phyloP scores from a whole-genome alignment of 495 filamentous ascomycete species.

The Elasticomyces elasticus region DNA sequence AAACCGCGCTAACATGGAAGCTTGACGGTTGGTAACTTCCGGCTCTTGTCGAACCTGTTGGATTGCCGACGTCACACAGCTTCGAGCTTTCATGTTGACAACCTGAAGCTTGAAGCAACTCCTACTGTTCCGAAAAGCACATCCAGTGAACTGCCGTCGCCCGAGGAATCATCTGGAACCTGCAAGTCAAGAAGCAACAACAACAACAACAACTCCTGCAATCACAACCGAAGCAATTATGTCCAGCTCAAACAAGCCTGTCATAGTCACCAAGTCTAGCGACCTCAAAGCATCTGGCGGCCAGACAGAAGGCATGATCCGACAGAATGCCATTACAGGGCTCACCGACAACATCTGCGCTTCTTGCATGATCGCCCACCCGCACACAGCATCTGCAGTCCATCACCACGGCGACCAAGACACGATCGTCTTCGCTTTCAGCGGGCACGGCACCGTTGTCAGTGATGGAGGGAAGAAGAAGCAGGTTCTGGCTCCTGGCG shows the following conservation, averaged over 20 bases:
- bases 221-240: too few relatives aligned
- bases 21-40: too few relatives aligned
- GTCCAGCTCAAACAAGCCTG: constrained; percentile 5
- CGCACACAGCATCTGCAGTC: constrained; percentile 41
- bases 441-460: constrained; percentile 40
- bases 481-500: constrained; percentile 46
- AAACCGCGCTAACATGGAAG: too few relatives aligned
- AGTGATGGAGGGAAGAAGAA: constrained; percentile 38
- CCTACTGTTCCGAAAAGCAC: too few relatives aligned
- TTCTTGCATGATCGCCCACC: constrained; percentile 43
- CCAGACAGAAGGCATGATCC: constrained; percentile 44
- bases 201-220: too few relatives aligned
- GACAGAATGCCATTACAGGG: constrained; percentile 48
- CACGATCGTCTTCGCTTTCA: constrained; percentile 44
- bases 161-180: too few relatives aligned
- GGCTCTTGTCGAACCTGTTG: too few relatives aligned
- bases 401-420: constrained; percentile 48
- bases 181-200: too few relatives aligned
- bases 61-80: too few relatives aligned
- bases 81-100: too few relatives aligned
- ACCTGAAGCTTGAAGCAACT: too few relatives aligned
- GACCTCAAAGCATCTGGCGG: constrained; percentile 27
- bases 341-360: constrained; percentile 48
- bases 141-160: too few relatives aligned
- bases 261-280: constrained; percentile 24